A percentile compares a stretch with the other conserved stretches of the same genome.
Conservation (phyloP, 257 asterid genomes). For the Solanum etuberosum region DNA sequence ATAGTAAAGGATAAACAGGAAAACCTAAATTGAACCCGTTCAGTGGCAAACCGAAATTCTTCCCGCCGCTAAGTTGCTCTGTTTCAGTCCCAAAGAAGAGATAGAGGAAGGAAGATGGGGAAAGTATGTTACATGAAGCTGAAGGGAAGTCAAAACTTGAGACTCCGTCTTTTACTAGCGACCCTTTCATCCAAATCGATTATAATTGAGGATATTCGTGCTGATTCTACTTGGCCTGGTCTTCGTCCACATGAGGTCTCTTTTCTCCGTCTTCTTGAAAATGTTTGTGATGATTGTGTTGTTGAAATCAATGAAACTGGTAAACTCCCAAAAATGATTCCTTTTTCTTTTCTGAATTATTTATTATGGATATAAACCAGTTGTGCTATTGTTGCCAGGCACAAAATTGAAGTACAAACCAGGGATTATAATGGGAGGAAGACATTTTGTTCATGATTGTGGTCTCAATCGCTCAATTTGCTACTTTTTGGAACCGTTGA, state of each 20-base stretch:
- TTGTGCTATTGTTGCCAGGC: conserved; percentile 25
- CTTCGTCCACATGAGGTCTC: conserved; percentile 68
- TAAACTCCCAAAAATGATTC: not conserved
- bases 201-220: conserved; percentile 64
- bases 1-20: not conserved
- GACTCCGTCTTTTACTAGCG: conserved; percentile 67
- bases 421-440: conserved; percentile 82
- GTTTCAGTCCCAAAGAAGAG: not conserved
- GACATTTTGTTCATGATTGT: conserved; percentile 57
- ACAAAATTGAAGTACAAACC: conserved; percentile 78
- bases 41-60: not conserved
- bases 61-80: not conserved
- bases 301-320: conserved; percentile 82
- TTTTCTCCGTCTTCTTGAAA: conserved; percentile 65
- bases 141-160: conserved; percentile 57
- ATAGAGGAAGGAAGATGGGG: conserved; percentile 29
- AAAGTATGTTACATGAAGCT: conserved; percentile 38
- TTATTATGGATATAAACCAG: not conserved
- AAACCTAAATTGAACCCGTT: not conserved
- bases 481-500: conserved; percentile 72
- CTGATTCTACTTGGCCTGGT: conserved; percentile 62
- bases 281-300: conserved; percentile 55
- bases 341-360: not conserved
- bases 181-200: conserved; percentile 71
- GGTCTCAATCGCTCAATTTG: conserved; percentile 57